A percentile compares a stretch with the other conserved stretches of the same genome.
These are phyloP conservation scores for Firmiana major DNA, from an alignment of 345 rosid genomes.

Conservation along the genomic window DNA sequence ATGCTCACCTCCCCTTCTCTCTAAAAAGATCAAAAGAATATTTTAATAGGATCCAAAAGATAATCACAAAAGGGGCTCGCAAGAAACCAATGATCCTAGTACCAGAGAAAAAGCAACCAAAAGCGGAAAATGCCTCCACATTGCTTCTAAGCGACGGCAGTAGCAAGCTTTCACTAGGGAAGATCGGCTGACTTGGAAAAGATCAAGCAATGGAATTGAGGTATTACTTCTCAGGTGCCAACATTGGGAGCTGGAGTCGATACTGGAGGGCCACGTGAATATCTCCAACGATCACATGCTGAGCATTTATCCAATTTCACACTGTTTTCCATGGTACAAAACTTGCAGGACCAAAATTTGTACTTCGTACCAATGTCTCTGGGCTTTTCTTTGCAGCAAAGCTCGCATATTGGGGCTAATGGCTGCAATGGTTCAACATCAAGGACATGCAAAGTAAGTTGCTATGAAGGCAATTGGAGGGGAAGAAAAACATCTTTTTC, in stretches of 20 bases:
- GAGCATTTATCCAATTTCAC: conserved; percentile 60
- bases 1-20: too few relatives aligned
- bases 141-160: background rate
- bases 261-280: conserved; percentile 64
- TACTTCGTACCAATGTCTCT: conserved; percentile 36
- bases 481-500: background rate
- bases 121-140: background rate
- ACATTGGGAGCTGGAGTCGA: conserved; percentile 48
- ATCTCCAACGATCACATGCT: conserved; percentile 88
- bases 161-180: background rate
- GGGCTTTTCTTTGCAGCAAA: conserved; percentile 55
- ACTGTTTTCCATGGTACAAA: conserved; percentile 67
- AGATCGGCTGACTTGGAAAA: background rate
- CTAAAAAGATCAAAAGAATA: too few relatives aligned
- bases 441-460: conserved; percentile 2
- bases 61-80: background rate
- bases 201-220: background rate
- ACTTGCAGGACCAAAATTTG: conserved; percentile 70
- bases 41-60: background rate
- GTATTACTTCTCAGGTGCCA: conserved; percentile 52
- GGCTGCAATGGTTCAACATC: conserved; percentile 36
- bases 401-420: conserved; percentile 61
- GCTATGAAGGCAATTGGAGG: background rate
- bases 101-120: background rate
- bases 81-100: background rate